Percentiles rank a stretch among this genome's conserved stretches.
Conservation (phyloP, 179 eudicot genomes). For the Beta lomatogona region DNA sequence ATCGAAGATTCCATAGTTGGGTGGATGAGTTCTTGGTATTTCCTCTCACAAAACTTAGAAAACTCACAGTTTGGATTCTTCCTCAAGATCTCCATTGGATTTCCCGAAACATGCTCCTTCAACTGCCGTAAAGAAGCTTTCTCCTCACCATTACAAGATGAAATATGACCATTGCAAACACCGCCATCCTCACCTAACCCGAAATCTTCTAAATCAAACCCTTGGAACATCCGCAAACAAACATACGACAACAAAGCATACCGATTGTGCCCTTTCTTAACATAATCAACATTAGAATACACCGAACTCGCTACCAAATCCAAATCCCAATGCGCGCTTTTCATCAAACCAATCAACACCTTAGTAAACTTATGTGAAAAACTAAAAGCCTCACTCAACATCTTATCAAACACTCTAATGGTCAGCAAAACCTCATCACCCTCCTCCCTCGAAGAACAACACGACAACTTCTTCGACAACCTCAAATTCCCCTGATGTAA, state of each 20-base stretch:
- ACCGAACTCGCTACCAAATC: conserved; percentile 70
- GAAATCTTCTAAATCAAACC: conserved; percentile 60
- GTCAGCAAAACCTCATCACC: conserved; percentile 57
- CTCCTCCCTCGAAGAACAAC: conserved; percentile 18
- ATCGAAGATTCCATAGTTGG: conserved; percentile 85
- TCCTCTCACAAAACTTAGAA: conserved; percentile 72
- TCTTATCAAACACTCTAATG: conserved; percentile 65
- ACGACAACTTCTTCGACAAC: conserved; percentile 45
- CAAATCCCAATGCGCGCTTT: conserved; percentile 81
- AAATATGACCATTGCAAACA: conserved; percentile 32
- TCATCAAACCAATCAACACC: conserved; percentile 80
- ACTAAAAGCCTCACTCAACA: conserved; percentile 59
- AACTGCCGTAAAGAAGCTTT: conserved; percentile 48
- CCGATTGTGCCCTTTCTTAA: conserved; percentile 63
- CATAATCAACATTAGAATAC: conserved; percentile 53
- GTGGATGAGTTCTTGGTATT: conserved; percentile 78
- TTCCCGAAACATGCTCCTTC: conserved; percentile 57
- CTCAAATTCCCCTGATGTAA: conserved; percentile 41
- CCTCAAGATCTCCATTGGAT: conserved; percentile 71
- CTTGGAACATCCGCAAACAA: conserved; percentile 70
- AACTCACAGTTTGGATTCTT: conserved; percentile 59
- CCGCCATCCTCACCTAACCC: conserved; percentile 41
- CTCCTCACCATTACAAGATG: conserved; percentile 25
- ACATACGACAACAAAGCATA: conserved; percentile 81
- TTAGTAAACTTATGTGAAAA: conserved; percentile 48